Evolutionary conservation across 176 grass and related monocot genomes (phyloP).

Genomic region (Poa annua): DNA sequence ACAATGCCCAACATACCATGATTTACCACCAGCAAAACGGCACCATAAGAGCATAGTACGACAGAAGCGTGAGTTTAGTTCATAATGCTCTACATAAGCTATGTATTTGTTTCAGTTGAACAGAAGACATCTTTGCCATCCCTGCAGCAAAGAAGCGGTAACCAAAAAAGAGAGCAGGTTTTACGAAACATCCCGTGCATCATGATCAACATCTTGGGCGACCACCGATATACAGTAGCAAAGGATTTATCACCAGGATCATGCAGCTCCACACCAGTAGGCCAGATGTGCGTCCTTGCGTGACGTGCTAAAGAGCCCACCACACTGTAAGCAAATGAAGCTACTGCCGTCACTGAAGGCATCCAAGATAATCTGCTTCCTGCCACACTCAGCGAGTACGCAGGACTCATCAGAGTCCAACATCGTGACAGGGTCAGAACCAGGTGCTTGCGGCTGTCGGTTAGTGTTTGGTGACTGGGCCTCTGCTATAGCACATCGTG

Average conservation of each 20-base stretch:
- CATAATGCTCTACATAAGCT: constrained; percentile 16
- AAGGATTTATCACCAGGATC: constrained; percentile 39
- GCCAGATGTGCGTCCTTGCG: constrained; percentile 88
- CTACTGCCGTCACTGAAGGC: constrained; percentile 92
- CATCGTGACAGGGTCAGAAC: constrained; percentile 48
- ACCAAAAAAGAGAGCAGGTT: constrained; percentile 19
- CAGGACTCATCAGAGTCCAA: constrained; percentile 61
- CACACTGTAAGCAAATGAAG: constrained; percentile 91
- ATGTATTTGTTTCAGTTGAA: constrained; percentile 30
- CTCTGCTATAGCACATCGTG: constrained; percentile 90
- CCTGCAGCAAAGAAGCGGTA: constrained; percentile 32
- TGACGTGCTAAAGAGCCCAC: constrained; percentile 73
- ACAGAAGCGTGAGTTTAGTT: not conserved
- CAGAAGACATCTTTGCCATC: constrained; percentile 40
- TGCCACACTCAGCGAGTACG: constrained; percentile 77
- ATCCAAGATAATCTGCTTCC: constrained; percentile 89
- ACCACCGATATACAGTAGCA: constrained; percentile 40
- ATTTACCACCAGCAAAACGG: constrained; percentile 29
- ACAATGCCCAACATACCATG: constrained; percentile 14
- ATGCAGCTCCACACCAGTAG: constrained; percentile 76
- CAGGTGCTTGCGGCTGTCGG: constrained; percentile 39
- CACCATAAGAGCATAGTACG: constrained; percentile 20
- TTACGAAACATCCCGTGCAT: constrained; percentile 44
- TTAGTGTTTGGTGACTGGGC: constrained; percentile 47
- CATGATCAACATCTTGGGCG: constrained; percentile 32